Conservation (phyloP, 345 rosid genomes). For the Citrus sinensis region DVS_A1.0 CM039166.1:244001-244500, state of each 20-base stretch:
- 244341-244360: constrained; percentile 23
- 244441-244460: neutral
- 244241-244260: neutral
- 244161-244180: neutral
- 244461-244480: neutral
- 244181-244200: neutral
- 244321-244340: neutral
- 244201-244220: neutral
- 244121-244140: neutral
- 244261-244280: too few species aligned
- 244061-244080: neutral
- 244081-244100: neutral
- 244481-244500: neutral
- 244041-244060: neutral
- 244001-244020: neutral
- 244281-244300: too few species aligned
- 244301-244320: too few species aligned
- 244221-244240: too few species aligned
- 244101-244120: neutral
- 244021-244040: neutral
- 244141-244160: neutral
- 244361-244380: constrained; percentile 83
- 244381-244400: constrained; percentile 98
- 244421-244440: neutral
- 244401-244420: constrained; percentile 44